Evolutionary conservation across 164 flowering plant species (phyloP), one percentile per base, ranked within the genome.

Genomic region (Cinnamomum micranthum): DNA sequence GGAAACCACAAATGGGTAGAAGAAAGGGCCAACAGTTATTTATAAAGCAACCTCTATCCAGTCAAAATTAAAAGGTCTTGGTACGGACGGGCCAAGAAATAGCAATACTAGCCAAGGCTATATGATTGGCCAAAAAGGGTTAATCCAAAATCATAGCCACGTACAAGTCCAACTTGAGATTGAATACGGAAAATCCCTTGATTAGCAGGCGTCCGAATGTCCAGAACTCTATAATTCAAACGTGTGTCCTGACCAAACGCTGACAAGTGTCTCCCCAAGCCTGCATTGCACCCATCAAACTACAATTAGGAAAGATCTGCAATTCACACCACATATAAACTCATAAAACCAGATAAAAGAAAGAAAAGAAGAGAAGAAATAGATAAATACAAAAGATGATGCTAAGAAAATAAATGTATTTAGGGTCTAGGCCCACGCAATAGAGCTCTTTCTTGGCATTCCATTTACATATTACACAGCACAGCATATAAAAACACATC

Each of bases 211-310:
- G 97, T 96, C 67, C 97, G 88, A 20, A 92, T 2, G 85, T 96
- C 98, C 4, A 96, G 82, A 65, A 90, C 92, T 72, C 98, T 88
- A 73, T 73, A 76, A 70, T 94, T 91, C 76, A 96, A 79, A 2
- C 99, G 89, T 6, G 97, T 96, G 71, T 94, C 99, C 84, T 92
- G 97, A 77, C 88, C 88, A 67, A 67, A 94, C 99, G 73, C 95
- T 92, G 67, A 87, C 93, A 74, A 92, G 89, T 67, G 87, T 89
- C 65, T 85, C 89, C 33, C 95, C 97, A n/a, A n/a, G 82, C 89
- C 98, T 95, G 87, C 78, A 87, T 17, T 95, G 87, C 78, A 87
- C 20, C 50, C 62, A 50, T 11, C 27, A 51, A 73, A 50, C n/a
- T 55, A 6, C 47, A 35, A 7, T 35, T 35, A 35, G 47, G 47